phyloP scores from a whole-genome alignment of 2,329 filamentous ascomycete species.

The Pyrenophora teres region DNA sequence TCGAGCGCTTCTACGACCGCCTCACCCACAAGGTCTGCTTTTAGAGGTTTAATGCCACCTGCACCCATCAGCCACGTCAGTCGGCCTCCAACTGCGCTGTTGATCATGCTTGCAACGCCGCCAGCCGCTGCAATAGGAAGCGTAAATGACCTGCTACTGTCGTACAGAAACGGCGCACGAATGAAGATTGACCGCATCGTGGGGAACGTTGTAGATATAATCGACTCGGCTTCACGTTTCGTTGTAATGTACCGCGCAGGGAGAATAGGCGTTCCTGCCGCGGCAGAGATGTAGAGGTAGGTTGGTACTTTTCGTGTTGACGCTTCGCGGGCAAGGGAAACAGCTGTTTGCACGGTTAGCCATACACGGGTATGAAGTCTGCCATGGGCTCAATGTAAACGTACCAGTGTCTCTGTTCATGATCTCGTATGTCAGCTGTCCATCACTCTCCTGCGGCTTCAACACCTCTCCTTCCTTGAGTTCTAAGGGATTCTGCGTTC shows the following conservation, averaged over 20 bases:
- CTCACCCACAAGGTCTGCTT: constrained; percentile 84
- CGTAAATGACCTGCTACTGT: constrained; percentile 78
- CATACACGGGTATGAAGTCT: not conserved
- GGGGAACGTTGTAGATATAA: constrained; percentile 74
- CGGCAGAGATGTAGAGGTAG: constrained; percentile 89
- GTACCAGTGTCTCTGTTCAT: constrained; percentile 86
- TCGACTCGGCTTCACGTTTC: constrained; percentile 85
- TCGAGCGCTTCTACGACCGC: constrained; percentile 86
- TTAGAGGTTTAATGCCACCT: constrained; percentile 82
- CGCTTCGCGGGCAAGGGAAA: constrained; percentile 80
- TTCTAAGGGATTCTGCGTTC: constrained; percentile 72
- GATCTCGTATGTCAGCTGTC: constrained; percentile 89
- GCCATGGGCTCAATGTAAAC: not conserved
- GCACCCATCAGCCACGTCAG: constrained; percentile 79
- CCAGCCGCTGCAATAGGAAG: constrained; percentile 81
- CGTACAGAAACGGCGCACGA: constrained; percentile 87
- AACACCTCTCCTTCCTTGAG: constrained; percentile 62
- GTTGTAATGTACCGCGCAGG: constrained; percentile 86
- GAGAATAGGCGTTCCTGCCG: constrained; percentile 81
- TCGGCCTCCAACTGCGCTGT: constrained; percentile 74
- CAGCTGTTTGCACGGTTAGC: constrained; percentile 55
- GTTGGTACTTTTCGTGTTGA: constrained; percentile 65
- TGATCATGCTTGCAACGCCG: constrained; percentile 75
- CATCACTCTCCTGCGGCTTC: constrained; percentile 67
- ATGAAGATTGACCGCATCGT: constrained; percentile 80